These are phyloP conservation scores for Rhizophagus sp. DNA, from an alignment of 192 early-diverging fungal species.

Conservation along the genomic window DNA sequence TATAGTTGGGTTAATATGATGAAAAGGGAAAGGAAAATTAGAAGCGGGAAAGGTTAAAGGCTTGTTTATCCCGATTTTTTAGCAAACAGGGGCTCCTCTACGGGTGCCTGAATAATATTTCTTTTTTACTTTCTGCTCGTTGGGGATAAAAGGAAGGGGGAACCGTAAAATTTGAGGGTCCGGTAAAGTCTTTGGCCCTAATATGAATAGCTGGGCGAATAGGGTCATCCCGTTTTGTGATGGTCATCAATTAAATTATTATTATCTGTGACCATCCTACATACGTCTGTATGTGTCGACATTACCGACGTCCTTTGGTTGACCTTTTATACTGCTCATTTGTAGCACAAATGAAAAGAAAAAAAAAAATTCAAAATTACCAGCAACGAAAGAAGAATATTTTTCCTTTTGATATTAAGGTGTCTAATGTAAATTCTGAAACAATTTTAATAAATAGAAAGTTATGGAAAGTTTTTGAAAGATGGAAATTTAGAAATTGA, in stretches of 20 bases:
- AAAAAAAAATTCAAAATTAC: not conserved
- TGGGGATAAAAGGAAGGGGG: not conserved
- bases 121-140: slow-evolving; percentile 7
- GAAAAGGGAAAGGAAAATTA: not conserved
- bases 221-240: not conserved
- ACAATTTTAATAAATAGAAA: no score
- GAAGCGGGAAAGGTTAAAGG: slow-evolving; percentile 17
- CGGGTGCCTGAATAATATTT: slow-evolving; percentile 7
- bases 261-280: not conserved
- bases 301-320: not conserved
- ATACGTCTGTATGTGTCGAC: not conserved
- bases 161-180: slow-evolving; percentile 6
- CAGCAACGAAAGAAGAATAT: no score
- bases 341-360: not conserved
- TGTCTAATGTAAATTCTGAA: no score
- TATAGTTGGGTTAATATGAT: slow-evolving; percentile 4
- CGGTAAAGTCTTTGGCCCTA: not conserved
- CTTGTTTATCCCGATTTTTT: slow-evolving; percentile 13
- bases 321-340: not conserved
- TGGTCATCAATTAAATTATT: not conserved
- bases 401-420: no score
- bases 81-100: not conserved
- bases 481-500: no score
- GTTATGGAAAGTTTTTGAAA: no score
- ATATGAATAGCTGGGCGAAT: not conserved